phyloP scores from a whole-genome alignment of 2,329 filamentous ascomycete species.

The Trematosphaeria pertusa region DNA sequence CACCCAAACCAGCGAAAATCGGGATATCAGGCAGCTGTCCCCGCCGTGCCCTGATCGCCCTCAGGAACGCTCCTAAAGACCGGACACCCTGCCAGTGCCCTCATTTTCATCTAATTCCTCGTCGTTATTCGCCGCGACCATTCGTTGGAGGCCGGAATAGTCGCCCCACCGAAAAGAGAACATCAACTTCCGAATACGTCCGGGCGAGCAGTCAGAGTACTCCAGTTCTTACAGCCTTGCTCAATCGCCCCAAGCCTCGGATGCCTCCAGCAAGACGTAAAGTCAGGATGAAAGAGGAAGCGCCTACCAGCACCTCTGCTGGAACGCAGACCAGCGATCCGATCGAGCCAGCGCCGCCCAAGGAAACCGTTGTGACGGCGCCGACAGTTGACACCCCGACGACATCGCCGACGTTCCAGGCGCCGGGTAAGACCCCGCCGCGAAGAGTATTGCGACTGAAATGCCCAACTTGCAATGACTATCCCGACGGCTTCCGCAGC shows the following conservation, averaged over 20 bases:
- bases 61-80: constrained; percentile 28
- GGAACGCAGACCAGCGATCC: constrained; percentile 32
- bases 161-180: constrained; percentile 40
- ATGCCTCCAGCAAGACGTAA: constrained; percentile 45
- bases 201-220: constrained; percentile 17
- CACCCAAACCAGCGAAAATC: constrained; percentile 38
- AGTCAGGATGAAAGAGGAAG: constrained; percentile 44
- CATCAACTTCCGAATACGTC: constrained; percentile 27
- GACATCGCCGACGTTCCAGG: constrained; percentile 42
- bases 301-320: constrained; percentile 29
- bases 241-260: constrained; percentile 20
- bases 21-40: constrained; percentile 46
- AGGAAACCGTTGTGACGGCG: constrained; percentile 40
- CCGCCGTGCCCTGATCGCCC: constrained; percentile 37
- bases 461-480: constrained; percentile 73
- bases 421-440: constrained; percentile 36
- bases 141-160: constrained; percentile 32
- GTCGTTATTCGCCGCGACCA: constrained; percentile 30
- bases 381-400: constrained; percentile 32
- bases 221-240: constrained; percentile 19
- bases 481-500: constrained; percentile 81
- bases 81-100: constrained; percentile 26
- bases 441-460: constrained; percentile 44
- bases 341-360: constrained; percentile 31
- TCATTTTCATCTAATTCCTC: constrained; percentile 21